A percentile compares a stretch with the other conserved stretches of the same genome.
These are phyloP conservation scores for Epichloe typhina DNA, from an alignment of 2,329 filamentous ascomycete genomes.

Conservation along the genomic window DNA sequence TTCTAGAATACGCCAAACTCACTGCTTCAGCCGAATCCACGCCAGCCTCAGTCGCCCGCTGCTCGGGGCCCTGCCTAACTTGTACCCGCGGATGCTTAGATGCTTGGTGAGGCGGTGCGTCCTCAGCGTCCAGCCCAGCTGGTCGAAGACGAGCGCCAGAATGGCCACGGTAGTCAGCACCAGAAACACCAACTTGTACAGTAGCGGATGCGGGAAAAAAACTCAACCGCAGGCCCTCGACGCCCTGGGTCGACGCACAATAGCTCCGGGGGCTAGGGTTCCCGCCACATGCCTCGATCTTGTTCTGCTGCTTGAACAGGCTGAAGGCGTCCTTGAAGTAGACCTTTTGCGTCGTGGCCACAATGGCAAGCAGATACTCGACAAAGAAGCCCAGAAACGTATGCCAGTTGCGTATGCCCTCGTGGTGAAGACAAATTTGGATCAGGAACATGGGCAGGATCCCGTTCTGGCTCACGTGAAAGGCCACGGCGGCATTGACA, in stretches of 20 bases:
- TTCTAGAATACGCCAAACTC: slow-evolving; percentile 23
- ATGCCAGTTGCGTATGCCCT: slow-evolving; percentile 27
- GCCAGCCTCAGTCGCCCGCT: slow-evolving; percentile 15
- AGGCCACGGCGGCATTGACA: slow-evolving; percentile 24
- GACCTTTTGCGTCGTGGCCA: slow-evolving; percentile 23
- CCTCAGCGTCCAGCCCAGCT: slow-evolving; percentile 24
- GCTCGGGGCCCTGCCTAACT: slow-evolving; percentile 17
- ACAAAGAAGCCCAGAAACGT: slow-evolving; percentile 26
- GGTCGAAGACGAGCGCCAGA: slow-evolving; percentile 20
- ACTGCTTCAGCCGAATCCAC: slow-evolving; percentile 17
- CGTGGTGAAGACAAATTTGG: slow-evolving; percentile 25
- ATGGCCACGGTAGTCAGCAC: slow-evolving; percentile 24
- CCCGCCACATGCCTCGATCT: slow-evolving; percentile 19
- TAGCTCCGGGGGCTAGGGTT: slow-evolving; percentile 28
- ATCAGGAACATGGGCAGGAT: slow-evolving; percentile 25
- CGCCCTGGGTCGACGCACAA: slow-evolving; percentile 21
- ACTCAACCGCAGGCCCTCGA: slow-evolving; percentile 20
- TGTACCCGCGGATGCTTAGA: slow-evolving; percentile 18
- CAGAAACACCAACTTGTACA: slow-evolving; percentile 25
- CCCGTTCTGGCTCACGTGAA: slow-evolving; percentile 24
- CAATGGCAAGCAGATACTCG: slow-evolving; percentile 24
- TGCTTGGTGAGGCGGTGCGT: slow-evolving; percentile 20
- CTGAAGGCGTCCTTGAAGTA: slow-evolving; percentile 21
- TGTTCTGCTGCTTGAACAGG: slow-evolving; percentile 20
- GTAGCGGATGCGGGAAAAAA: slow-evolving; percentile 27